These are phyloP conservation scores for Lepiota venenata DNA, from an alignment of 768 basidiomycete genomes.

Conservation along the genomic window DNA sequence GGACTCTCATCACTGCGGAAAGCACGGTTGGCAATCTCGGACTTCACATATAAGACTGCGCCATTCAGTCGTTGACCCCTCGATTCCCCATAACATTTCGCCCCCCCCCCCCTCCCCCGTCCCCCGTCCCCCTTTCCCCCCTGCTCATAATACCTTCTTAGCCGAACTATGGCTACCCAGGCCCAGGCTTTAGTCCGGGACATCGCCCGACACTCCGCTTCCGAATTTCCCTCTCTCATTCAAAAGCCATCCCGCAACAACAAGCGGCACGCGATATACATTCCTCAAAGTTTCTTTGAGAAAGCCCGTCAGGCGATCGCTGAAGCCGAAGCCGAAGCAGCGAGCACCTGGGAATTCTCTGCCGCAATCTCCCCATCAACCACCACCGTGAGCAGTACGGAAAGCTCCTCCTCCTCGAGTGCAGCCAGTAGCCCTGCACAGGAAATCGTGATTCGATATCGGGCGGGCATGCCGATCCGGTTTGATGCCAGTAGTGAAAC, in stretches of 20 bases:
- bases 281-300: conserved; percentile 22
- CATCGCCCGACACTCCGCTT: neutral
- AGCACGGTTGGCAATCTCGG: too few species aligned
- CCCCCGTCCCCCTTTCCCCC: neutral
- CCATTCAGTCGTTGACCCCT: too few species aligned
- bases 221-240: neutral
- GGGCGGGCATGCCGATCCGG: conserved; percentile 29
- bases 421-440: conserved; percentile 35
- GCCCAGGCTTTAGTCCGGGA: neutral
- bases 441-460: conserved; percentile 33
- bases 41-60: too few species aligned
- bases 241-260: conserved; percentile 1
- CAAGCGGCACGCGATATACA: conserved; percentile 33
- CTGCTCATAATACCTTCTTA: neutral
- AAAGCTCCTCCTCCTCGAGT: conserved; percentile 21
- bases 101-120: neutral
- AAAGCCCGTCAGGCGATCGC: conserved; percentile 4
- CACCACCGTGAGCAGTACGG: conserved; percentile 20
- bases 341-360: conserved; percentile 35
- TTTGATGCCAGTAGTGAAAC: conserved; percentile 8
- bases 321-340: conserved; percentile 26
- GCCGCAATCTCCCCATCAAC: conserved; percentile 21
- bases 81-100: neutral
- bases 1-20: too few species aligned
- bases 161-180: conserved; percentile 1